These are phyloP conservation scores for Friedmanniomyces endolithicus DNA, from an alignment of 495 filamentous ascomycete genomes.

Conservation along the genomic window DNA sequence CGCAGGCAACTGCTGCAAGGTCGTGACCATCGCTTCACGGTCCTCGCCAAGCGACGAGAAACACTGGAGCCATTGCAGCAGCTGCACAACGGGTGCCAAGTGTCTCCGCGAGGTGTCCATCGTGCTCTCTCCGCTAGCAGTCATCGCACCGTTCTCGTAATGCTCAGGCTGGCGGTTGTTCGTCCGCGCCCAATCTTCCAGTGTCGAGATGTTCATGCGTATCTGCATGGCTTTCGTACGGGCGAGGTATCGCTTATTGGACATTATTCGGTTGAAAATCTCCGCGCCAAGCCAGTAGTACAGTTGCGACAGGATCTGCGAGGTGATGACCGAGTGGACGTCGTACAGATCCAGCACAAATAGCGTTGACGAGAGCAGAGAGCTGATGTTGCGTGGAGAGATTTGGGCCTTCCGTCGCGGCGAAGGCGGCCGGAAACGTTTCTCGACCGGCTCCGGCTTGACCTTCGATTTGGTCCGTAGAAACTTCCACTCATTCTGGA, in stretches of 20 bases:
- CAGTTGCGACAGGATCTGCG: conserved; percentile 84
- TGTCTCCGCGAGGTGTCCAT: conserved; percentile 72
- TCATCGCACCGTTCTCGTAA: conserved; percentile 83
- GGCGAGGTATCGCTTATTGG: conserved; percentile 84
- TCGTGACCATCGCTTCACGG: conserved; percentile 69
- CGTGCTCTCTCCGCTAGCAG: conserved; percentile 72
- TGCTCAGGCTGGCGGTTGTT: conserved; percentile 95
- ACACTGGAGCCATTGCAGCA: conserved; percentile 95
- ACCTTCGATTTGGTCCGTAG: conserved; percentile 81
- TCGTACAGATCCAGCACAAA: conserved; percentile 98
- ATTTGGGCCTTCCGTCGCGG: conserved; percentile 83
- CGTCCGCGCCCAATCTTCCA: conserved; percentile 89
- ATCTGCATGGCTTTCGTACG: conserved; percentile 99
- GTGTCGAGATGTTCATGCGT: conserved; percentile 88
- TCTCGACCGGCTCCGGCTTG: conserved; percentile 76
- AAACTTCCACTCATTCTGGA: conserved; percentile 96
- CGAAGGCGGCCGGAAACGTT: conserved; percentile 86
- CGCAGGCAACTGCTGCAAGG: conserved; percentile 72
- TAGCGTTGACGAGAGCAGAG: conserved; percentile 85
- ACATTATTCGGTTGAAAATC: conserved; percentile 96
- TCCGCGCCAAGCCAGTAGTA: conserved; percentile 96
- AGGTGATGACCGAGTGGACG: conserved; percentile 90
- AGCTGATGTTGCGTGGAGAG: conserved; percentile 92
- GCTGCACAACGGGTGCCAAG: conserved; percentile 79
- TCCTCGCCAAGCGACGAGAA: conserved; percentile 95